phyloP scores from a whole-genome alignment of 164 flowering plant species.

The Magnolia kwangsiensis region DNA sequence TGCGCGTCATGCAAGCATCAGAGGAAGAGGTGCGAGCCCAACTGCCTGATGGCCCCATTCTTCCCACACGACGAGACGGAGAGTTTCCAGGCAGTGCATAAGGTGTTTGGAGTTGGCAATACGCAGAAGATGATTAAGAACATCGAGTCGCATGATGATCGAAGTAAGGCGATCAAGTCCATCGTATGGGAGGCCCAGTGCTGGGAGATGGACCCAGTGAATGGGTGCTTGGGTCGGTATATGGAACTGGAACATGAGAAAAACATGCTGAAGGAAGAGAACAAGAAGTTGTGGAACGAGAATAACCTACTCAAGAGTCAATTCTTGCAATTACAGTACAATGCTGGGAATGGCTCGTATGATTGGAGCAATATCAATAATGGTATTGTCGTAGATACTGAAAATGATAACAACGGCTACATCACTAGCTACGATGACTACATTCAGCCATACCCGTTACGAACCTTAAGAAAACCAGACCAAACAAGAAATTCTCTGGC shows the following conservation, averaged over 20 bases:
- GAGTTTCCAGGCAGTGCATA: slow-evolving; percentile 70
- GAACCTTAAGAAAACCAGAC: no score
- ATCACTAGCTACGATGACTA: no score
- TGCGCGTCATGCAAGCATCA: slow-evolving; percentile 94
- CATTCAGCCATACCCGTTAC: no score
- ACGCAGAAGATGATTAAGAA: slow-evolving; percentile 39
- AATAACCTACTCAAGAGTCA: background rate
- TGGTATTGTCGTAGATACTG: no score
- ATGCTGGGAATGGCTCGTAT: no score
- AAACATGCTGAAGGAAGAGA: no score
- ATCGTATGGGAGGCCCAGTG: slow-evolving; percentile 72
- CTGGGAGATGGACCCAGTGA: slow-evolving; percentile 52
- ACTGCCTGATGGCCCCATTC: slow-evolving; percentile 53
- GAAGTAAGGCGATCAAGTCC: slow-evolving; percentile 35
- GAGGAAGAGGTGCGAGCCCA: slow-evolving; percentile 56
- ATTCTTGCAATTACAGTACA: background rate
- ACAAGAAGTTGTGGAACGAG: no score
- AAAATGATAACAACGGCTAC: no score
- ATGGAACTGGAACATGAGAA: no score
- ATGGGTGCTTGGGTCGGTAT: slow-evolving; percentile 58
- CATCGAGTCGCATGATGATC: slow-evolving; percentile 25
- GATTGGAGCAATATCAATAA: no score
- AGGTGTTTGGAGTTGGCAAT: slow-evolving; percentile 74
- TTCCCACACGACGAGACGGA: slow-evolving; percentile 42
- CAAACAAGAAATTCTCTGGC: no score